phyloP scores from a whole-genome alignment of 495 filamentous ascomycete species.

The Xylaria grammica region DNA sequence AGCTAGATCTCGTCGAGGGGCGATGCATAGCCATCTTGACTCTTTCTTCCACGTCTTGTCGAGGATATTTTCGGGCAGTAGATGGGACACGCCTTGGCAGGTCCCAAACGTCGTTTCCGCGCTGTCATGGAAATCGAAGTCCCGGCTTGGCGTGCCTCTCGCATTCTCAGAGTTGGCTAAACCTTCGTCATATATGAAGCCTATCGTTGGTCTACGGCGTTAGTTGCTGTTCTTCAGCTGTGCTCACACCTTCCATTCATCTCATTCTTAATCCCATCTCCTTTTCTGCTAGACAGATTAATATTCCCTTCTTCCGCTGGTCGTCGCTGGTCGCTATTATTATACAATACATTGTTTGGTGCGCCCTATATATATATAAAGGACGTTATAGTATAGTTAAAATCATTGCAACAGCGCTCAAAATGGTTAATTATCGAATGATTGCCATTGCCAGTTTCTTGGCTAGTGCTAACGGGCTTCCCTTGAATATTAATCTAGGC shows the following conservation, averaged over 20 bases:
- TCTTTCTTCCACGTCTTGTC: conserved; percentile 19
- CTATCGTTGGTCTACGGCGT: conserved; percentile 29
- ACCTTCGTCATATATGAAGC: conserved; percentile 39
- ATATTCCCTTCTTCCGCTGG: conserved; percentile 31
- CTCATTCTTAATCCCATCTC: conserved; percentile 33
- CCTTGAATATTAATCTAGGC: conserved; percentile 65
- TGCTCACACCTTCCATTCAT: conserved; percentile 39
- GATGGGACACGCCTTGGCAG: conserved; percentile 35
- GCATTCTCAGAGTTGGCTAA: background rate
- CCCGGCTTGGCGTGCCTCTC: conserved; percentile 29
- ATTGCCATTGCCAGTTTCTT: conserved; percentile 48
- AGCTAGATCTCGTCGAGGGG: background rate
- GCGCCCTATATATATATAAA: conserved; percentile 20
- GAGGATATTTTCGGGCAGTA: conserved; percentile 31
- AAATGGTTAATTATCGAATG: conserved; percentile 50
- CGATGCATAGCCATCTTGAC: conserved; percentile 18
- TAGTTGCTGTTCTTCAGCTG: conserved; percentile 43
- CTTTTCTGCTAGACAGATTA: conserved; percentile 28
- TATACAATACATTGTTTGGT: conserved; percentile 35
- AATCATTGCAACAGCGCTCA: conserved; percentile 24
- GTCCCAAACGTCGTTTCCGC: conserved; percentile 16
- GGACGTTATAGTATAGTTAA: conserved; percentile 2
- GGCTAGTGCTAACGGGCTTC: conserved; percentile 50
- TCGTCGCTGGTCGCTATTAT: conserved; percentile 46
- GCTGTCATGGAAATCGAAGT: conserved; percentile 31